Conservation (phyloP, 1,284 basidiomycete genomes). For the Coniferiporia weirii region DNA sequence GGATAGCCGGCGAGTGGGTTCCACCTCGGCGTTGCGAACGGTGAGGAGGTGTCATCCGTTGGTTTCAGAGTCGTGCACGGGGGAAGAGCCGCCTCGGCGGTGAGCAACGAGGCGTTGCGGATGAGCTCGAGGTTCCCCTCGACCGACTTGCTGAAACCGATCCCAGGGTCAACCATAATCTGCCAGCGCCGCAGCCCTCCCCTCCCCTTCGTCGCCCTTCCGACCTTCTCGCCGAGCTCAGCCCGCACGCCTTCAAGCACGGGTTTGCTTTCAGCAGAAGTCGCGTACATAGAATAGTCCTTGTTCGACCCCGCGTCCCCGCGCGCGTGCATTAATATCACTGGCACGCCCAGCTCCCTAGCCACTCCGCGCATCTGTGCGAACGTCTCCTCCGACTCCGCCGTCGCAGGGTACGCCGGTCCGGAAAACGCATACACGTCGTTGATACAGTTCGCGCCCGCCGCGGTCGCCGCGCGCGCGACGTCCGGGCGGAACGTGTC, state of each 20-base stretch:
- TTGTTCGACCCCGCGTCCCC: conserved; percentile 74
- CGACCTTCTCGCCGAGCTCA: conserved; percentile 73
- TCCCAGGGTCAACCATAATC: conserved; percentile 87
- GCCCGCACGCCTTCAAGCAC: conserved; percentile 67
- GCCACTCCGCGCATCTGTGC: conserved; percentile 64
- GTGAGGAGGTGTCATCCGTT: neutral
- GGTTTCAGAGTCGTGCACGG: neutral
- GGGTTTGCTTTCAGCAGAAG: conserved; percentile 34
- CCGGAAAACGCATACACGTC: conserved; percentile 86
- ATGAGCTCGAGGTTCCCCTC: conserved; percentile 74
- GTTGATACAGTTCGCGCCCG: conserved; percentile 92
- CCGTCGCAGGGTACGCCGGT: conserved; percentile 43
- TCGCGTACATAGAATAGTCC: conserved; percentile 52
- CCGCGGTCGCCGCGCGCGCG: conserved; percentile 69
- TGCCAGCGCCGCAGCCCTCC: conserved; percentile 87
- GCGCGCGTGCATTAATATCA: conserved; percentile 93
- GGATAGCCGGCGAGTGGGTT: conserved; percentile 66
- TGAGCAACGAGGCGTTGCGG: conserved; percentile 45
- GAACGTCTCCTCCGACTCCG: conserved; percentile 35
- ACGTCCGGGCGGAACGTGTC: conserved; percentile 92
- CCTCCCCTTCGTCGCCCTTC: conserved; percentile 59
- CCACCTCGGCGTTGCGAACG: conserved; percentile 17
- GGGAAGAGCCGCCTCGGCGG: conserved; percentile 32
- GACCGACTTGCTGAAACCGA: conserved; percentile 91
- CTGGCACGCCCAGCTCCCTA: conserved; percentile 56